These are phyloP conservation scores for Neotropicomus parvogracilis DNA, from an alignment of 1,284 basidiomycete genomes.

Conservation along the genomic window DNA sequence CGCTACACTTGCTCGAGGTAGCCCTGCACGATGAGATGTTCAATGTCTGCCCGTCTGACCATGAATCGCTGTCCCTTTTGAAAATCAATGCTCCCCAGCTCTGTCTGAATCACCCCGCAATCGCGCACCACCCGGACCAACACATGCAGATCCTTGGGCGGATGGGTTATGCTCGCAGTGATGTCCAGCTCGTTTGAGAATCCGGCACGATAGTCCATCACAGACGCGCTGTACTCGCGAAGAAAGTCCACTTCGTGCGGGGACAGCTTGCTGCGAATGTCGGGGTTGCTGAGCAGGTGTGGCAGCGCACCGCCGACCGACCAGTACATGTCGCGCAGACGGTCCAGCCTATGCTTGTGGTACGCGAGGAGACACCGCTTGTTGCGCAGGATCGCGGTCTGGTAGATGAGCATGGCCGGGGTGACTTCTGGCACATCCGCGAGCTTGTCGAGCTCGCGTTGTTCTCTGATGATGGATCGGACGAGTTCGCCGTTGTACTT, in stretches of 20 bases:
- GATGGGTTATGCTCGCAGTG: constrained; percentile 69
- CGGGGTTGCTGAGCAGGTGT: constrained; percentile 74
- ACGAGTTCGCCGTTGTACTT: constrained; percentile 93
- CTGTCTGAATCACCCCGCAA: constrained; percentile 87
- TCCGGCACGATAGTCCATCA: constrained; percentile 82
- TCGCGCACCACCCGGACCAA: constrained; percentile 77
- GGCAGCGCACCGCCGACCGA: constrained; percentile 87
- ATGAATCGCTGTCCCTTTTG: constrained; percentile 85
- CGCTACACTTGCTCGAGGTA: constrained; percentile 72
- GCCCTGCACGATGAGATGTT: constrained; percentile 88
- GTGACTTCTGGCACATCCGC: constrained; percentile 46
- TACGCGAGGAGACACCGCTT: constrained; percentile 93
- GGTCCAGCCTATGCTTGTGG: constrained; percentile 79
- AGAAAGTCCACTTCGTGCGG: constrained; percentile 92
- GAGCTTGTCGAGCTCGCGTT: constrained; percentile 79
- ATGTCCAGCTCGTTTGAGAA: constrained; percentile 87
- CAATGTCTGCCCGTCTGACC: constrained; percentile 82
- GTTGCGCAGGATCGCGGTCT: constrained; percentile 85
- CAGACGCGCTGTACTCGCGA: constrained; percentile 74
- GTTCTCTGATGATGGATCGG: constrained; percentile 84
- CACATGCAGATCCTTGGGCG: constrained; percentile 81
- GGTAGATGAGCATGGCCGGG: constrained; percentile 79
- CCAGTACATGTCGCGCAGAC: constrained; percentile 87
- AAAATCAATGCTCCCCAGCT: constrained; percentile 84
- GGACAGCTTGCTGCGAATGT: constrained; percentile 75